Percentiles rank a stretch among this genome's conserved stretches.
phyloP scores from a whole-genome alignment of 148 eudicot genomes.

The Silene uniflora region DNA sequence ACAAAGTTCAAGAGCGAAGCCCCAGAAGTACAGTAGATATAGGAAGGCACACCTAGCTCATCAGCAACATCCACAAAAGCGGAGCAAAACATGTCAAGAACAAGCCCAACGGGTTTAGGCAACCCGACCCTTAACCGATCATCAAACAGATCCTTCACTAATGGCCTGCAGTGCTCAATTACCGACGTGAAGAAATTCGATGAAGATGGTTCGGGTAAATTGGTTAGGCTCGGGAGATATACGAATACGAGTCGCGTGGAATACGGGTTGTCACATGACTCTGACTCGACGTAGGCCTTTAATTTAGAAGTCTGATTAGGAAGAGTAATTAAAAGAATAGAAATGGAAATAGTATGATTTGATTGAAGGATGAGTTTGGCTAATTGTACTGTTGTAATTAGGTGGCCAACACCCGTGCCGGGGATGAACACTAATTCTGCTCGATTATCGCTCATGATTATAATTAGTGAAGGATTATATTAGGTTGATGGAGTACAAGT shows the following conservation, averaged over 20 bases:
- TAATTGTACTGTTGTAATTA: constrained; percentile 35
- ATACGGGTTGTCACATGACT: constrained; percentile 14
- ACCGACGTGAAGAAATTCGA: background rate
- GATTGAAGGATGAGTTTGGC: constrained; percentile 38
- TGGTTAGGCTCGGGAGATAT: constrained; percentile 15
- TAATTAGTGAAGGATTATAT: too few relatives aligned
- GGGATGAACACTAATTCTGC: constrained; percentile 46
- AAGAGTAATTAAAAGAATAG: constrained; percentile 35
- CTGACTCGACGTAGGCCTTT: constrained; percentile 19
- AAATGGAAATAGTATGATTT: constrained; percentile 27
- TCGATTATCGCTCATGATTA: too few relatives aligned
- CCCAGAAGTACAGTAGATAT: constrained; percentile 29
- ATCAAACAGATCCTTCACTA: constrained; percentile 19
- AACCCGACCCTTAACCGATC: background rate
- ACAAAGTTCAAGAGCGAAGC: constrained; percentile 13
- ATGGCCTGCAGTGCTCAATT: constrained; percentile 17
- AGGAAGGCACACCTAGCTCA: constrained; percentile 27
- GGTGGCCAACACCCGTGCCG: constrained; percentile 45
- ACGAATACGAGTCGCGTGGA: background rate
- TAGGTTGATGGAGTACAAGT: too few relatives aligned
- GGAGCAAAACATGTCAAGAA: too few relatives aligned
- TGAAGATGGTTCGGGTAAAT: background rate
- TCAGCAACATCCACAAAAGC: too few relatives aligned
- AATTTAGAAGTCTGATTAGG: constrained; percentile 8
- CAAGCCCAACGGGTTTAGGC: background rate